Base-by-base conservation (phyloP, 2,329 filamentous ascomycete genomes). In the Karstenula rhodostoma region DNA sequence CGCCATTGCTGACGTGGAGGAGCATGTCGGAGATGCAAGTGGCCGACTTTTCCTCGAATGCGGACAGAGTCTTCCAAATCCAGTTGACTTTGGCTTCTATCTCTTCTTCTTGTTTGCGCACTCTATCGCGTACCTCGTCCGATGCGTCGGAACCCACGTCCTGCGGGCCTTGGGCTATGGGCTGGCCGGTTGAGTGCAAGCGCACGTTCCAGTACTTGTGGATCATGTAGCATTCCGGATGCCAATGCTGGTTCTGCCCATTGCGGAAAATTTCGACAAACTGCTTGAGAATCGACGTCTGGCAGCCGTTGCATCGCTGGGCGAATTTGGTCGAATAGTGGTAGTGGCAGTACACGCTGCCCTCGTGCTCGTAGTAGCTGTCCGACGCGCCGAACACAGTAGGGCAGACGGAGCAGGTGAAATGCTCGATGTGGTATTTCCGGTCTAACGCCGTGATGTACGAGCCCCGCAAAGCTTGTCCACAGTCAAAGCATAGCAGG, bases 131-230 rank as follows among this genome's bases (percentile, higher is more conserved):
- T 64, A 90, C 87, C 63, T 90, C 87, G 49, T 89, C 85, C 40
- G 85, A 87, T 13, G 88, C 88, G 66, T 89, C 84, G 43, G 80
- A 79, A 54, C 86, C 83, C 23, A 69, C 66, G 29, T 59, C 66
- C 27, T 71, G 67, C 33, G 75, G 67, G 43, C 73, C 68, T 46
- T 80, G 77, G 6, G 75, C 66, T 44, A 76, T 69, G 25, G 78
- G 77, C 43, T 79, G 75, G 10, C 78, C 78, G 15, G 78, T 78
- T 5, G 79, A 77, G 62, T 82, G 80, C 40, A 99, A 83, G 54
- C 95, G 89, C 61, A 99, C 95, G 75, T 98, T 99, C 95, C 95
- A 99, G 79, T 98, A 99, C 74, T 99, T 99, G 82, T 99, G 95
- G 64, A 99, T 99, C 95, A 99, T 99, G 80, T 99, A 99, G 79